A percentile compares a stretch with the other conserved stretches of the same genome.
Evolutionary conservation across 352 stramenopile genomes (phyloP).

Genomic region (Pythium graminicola): DNA sequence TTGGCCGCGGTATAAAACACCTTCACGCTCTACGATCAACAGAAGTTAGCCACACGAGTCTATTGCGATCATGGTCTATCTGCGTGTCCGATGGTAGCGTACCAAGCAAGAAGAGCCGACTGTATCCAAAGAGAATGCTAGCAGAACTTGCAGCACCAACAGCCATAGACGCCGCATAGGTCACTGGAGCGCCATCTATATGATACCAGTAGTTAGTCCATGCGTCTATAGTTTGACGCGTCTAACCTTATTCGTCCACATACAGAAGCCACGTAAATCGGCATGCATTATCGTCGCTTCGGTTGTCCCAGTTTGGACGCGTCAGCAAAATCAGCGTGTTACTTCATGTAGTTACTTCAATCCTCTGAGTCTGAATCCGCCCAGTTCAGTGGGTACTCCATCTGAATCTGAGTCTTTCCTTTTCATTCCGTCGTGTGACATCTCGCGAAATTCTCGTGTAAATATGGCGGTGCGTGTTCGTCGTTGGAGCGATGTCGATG

Average conservation of each 20-base stretch:
- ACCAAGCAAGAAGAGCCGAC: slow-evolving; percentile 43
- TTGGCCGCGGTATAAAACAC: slow-evolving; percentile 47
- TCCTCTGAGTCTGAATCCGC: not conserved
- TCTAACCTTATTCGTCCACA: slow-evolving; percentile 12
- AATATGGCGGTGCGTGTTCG: slow-evolving; percentile 38
- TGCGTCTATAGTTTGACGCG: not conserved
- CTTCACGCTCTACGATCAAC: slow-evolving; percentile 39
- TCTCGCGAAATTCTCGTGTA: too few relatives aligned
- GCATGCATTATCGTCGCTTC: slow-evolving; percentile 42
- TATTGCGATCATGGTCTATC: too few relatives aligned
- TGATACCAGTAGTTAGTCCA: not conserved
- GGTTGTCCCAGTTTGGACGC: slow-evolving; percentile 9
- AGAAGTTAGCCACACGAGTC: too few relatives aligned
- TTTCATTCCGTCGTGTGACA: too few relatives aligned
- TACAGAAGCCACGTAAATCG: slow-evolving; percentile 77
- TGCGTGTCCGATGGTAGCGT: slow-evolving; percentile 4
- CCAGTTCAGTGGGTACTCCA: not conserved
- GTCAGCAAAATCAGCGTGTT: slow-evolving; percentile 6
- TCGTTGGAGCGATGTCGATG: slow-evolving; percentile 67
- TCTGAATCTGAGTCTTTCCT: slow-evolving; percentile 6
- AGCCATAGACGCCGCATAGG: slow-evolving; percentile 64
- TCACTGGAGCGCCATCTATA: slow-evolving; percentile 72
- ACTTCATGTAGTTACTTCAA: slow-evolving; percentile 22
- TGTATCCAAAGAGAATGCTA: slow-evolving; percentile 57
- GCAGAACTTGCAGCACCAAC: slow-evolving; percentile 59